Conservation (phyloP, 169 alveolate species). For the Perkinsus marinus region DNA sequence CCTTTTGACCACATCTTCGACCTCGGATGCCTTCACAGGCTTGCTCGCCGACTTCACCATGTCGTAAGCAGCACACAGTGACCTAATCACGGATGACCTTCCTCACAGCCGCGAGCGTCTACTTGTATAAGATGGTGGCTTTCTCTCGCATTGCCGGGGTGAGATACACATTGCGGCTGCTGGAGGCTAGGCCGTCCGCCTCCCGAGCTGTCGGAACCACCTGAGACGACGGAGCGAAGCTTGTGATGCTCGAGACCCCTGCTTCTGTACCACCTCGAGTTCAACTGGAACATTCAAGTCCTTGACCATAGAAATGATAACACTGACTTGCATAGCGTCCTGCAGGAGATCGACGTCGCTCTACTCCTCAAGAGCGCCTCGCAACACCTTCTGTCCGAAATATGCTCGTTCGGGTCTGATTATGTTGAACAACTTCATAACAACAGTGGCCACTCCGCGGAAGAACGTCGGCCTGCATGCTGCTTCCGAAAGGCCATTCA, state of each 20-base stretch:
- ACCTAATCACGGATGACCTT: not conserved
- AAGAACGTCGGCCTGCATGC: not conserved
- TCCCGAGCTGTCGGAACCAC: not conserved
- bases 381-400: not conserved
- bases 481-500: not conserved
- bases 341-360: not conserved
- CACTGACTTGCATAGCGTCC: not conserved
- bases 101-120: not conserved
- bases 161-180: not conserved
- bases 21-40: not conserved
- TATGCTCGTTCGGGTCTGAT: not conserved
- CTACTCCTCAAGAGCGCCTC: not conserved
- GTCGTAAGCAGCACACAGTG: not conserved
- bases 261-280: not conserved
- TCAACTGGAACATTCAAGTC: not conserved
- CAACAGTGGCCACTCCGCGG: not conserved
- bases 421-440: not conserved
- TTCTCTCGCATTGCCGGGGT: not conserved
- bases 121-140: not conserved
- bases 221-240: not conserved
- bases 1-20: not conserved
- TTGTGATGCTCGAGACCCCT: not conserved
- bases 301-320: not conserved
- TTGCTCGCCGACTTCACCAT: not conserved
- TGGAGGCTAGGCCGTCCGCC: not conserved